These are phyloP conservation scores for Pichia sp. DNA, from an alignment of 1,139 yeast genomes.

Conservation along the genomic window DNA sequence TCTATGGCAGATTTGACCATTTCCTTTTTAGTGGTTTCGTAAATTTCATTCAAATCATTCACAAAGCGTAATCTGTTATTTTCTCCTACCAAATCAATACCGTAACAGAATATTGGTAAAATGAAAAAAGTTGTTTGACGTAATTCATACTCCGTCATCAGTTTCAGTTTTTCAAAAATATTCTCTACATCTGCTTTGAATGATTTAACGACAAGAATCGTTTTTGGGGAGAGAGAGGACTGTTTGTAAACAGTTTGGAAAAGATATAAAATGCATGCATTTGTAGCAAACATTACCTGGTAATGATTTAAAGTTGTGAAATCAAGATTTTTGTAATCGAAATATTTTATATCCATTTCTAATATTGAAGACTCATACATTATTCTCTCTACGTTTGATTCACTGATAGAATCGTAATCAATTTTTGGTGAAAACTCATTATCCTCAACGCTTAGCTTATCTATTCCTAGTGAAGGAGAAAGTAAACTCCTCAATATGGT, in stretches of 20 bases:
- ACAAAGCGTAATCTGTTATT: slow-evolving; percentile 10
- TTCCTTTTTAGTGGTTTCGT: slow-evolving; percentile 5
- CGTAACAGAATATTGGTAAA: slow-evolving; percentile 16
- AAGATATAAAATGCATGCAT: slow-evolving; percentile 16
- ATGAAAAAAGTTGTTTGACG: slow-evolving; percentile 5
- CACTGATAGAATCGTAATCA: slow-evolving; percentile 4
- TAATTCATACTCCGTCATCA: background rate
- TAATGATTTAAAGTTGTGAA: background rate
- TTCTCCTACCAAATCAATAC: slow-evolving; percentile 16
- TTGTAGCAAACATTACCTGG: slow-evolving; percentile 15
- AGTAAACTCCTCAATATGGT: slow-evolving; percentile 3
- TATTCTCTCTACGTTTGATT: slow-evolving; percentile 12
- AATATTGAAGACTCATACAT: slow-evolving; percentile 12
- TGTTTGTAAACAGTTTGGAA: slow-evolving; percentile 18
- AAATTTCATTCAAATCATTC: slow-evolving; percentile 5
- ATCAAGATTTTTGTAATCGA: background rate
- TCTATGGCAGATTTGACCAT: slow-evolving; percentile 14
- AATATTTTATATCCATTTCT: slow-evolving; percentile 10
- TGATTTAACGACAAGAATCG: slow-evolving; percentile 15
- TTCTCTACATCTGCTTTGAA: slow-evolving; percentile 5
- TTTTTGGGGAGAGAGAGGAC: slow-evolving; percentile 18
- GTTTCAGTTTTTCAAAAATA: background rate
- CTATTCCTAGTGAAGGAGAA: background rate
- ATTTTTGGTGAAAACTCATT: background rate
- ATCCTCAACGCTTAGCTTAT: background rate